Evolutionary conservation across 371 early-diverging fungal species (phyloP).

Genomic region (Mortierella sp.): DNA sequence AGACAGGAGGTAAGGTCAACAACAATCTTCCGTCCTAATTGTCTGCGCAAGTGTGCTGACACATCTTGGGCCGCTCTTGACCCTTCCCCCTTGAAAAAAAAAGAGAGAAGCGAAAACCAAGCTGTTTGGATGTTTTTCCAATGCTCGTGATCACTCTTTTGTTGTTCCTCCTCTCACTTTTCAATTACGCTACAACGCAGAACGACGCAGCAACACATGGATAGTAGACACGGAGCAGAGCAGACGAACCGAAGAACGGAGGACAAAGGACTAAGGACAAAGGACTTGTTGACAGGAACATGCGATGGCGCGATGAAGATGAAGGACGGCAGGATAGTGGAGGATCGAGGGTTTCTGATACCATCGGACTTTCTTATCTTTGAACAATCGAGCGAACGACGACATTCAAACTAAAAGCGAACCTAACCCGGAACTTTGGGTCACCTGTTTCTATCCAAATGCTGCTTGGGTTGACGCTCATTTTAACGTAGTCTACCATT

Average conservation of each 20-base stretch:
- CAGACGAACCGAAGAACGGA: not conserved
- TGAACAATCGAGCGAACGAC: not conserved
- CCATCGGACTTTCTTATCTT: not conserved
- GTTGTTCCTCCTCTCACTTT: not conserved
- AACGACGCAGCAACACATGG: not conserved
- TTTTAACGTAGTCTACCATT: conserved; percentile 11
- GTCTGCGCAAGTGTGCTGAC: conserved; percentile 1
- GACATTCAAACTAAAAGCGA: not conserved
- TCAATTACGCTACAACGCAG: not conserved
- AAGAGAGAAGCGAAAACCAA: not conserved
- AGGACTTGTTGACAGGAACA: not conserved
- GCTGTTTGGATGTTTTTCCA: not conserved
- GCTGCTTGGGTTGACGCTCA: not conserved
- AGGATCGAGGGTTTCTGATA: not conserved
- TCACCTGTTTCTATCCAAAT: not conserved
- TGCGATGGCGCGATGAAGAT: not conserved
- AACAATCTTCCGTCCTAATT: not conserved
- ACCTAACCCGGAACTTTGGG: not conserved
- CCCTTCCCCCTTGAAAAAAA: not conserved
- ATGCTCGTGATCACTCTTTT: conserved; percentile 5
- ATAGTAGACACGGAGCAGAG: not conserved
- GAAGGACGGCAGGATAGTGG: not conserved
- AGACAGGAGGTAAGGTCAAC: conserved; percentile 71
- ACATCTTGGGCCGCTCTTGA: not conserved
- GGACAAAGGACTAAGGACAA: not conserved